Base-by-base conservation (phyloP, 139 green algal species). In the Coelastrella sp. region DNA sequence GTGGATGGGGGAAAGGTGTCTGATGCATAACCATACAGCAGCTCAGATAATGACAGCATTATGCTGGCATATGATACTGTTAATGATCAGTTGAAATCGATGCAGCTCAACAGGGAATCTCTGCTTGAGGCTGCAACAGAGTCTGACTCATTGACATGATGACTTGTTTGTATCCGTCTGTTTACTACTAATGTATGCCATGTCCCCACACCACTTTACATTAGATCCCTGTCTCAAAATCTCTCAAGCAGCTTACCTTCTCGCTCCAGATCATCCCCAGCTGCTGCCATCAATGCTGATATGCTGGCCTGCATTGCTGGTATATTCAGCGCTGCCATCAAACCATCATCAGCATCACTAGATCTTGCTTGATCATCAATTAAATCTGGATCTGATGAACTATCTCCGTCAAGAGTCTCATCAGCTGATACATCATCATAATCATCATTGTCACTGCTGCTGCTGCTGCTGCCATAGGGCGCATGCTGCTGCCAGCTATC, bases 231-330 rank as follows among this genome's bases (percentile, higher is more conserved):
- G n/a, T n/a, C n/a, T n/a, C n/a, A n/a, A 57, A 13, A 57, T 23
- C 11, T 23, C 11, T 27, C 59, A 27, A 67, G 59, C 74, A 25
- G 45, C 76, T 59, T 37, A 48, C 34, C 76, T 23, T 34, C 37
- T 9, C 30, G 48, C 6, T 60, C 48, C 27, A 57, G 30, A 53
- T 63, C 45, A 3, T 53, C 66, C 50, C 38, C 68, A 0, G 32
- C 66, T 8, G 81, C 72, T 37, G 86, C 79, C 48, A 89, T 72
- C 1, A 89, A 50, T 19, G 79, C 86, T 19, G 62, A 75, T 48
- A 89, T 87, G 62, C 73, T 85, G 25, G 63, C 79, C 30, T 81
- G 43, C 72, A 87, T 60, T 35, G 72, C 79, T 5, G 79, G 73
- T 72, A 64, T 72, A 23, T 75, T 35, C 19, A 79, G 75, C 68